phyloP scores from a whole-genome alignment of 495 filamentous ascomycete genomes.

The Cenococcum geophilum region DNA sequence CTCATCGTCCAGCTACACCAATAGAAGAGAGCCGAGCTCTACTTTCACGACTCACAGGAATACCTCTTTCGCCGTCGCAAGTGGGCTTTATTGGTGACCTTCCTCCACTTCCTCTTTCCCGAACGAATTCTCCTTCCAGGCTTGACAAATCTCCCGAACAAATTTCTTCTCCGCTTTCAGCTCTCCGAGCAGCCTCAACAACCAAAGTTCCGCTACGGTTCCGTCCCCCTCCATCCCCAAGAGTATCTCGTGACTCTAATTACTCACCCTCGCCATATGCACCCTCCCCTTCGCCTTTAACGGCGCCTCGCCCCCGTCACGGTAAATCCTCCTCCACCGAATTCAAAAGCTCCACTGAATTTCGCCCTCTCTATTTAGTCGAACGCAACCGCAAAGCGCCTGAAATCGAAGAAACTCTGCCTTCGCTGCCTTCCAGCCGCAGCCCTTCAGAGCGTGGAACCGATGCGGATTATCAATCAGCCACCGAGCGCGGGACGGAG shows the following conservation, averaged over 20 bases:
- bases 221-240: slow-evolving; percentile 27
- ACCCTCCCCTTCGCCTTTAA: slow-evolving; percentile 29
- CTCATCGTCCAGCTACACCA: slow-evolving; percentile 12
- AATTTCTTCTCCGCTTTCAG: slow-evolving; percentile 4
- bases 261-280: slow-evolving; percentile 20
- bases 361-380: slow-evolving; percentile 41
- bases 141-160: slow-evolving; percentile 16
- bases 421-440: slow-evolving; percentile 36
- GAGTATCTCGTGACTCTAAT: slow-evolving; percentile 17
- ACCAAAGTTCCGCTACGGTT: slow-evolving; percentile 38
- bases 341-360: slow-evolving; percentile 32
- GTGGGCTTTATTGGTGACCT: slow-evolving; percentile 21
- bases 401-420: slow-evolving; percentile 37
- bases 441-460: slow-evolving; percentile 7
- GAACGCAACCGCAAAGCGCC: slow-evolving; percentile 39
- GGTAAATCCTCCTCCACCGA: slow-evolving; percentile 33
- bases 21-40: slow-evolving; percentile 25
- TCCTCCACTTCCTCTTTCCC: slow-evolving; percentile 16
- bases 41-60: slow-evolving; percentile 21
- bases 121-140: slow-evolving; percentile 14
- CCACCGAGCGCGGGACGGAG: slow-evolving; percentile 25
- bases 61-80: slow-evolving; percentile 16
- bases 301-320: slow-evolving; percentile 21
- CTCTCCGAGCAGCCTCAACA: slow-evolving; percentile 26
- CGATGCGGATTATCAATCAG: slow-evolving; percentile 39